Conservation (phyloP, 148 eudicot species). For the Silene uniflora region DNA sequence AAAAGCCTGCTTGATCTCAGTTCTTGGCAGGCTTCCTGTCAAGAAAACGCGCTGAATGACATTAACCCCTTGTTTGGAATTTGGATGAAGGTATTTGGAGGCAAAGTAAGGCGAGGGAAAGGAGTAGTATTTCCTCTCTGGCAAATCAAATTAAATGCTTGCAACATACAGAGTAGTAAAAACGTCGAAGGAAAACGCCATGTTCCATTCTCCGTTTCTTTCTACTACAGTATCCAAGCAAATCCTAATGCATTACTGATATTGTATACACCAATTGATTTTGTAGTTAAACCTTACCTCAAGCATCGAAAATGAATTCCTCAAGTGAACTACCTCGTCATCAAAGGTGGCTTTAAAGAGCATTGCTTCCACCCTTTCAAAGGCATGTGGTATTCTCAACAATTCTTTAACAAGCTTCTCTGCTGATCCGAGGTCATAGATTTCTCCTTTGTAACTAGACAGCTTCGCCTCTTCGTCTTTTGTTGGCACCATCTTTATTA, state of each 20-base stretch:
- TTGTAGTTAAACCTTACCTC: slow-evolving; percentile 50
- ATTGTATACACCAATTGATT: background rate
- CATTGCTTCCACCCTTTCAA: slow-evolving; percentile 84
- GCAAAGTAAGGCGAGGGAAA: background rate
- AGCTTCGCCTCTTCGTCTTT: slow-evolving; percentile 86
- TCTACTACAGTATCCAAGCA: no score
- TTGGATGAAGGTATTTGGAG: background rate
- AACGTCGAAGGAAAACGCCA: no score
- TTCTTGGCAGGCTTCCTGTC: slow-evolving; percentile 93
- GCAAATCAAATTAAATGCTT: no score
- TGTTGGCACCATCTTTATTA: slow-evolving; percentile 85
- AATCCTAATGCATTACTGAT: background rate
- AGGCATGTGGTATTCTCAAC: slow-evolving; percentile 66
- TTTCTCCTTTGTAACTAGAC: slow-evolving; percentile 56
- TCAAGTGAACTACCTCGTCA: slow-evolving; percentile 75
- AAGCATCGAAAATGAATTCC: slow-evolving; percentile 82
- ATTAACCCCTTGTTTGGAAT: background rate
- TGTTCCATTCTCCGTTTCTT: no score
- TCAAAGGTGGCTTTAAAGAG: slow-evolving; percentile 87
- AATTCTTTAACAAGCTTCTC: slow-evolving; percentile 67
- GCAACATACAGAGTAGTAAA: no score
- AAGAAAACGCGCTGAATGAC: background rate
- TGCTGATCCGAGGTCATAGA: slow-evolving; percentile 65
- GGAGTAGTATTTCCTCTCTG: no score
- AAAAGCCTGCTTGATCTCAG: slow-evolving; percentile 88